Evolutionary conservation across 805 yeast genomes (phyloP).

Genomic region (Lipomyces mesembrius): DNA sequence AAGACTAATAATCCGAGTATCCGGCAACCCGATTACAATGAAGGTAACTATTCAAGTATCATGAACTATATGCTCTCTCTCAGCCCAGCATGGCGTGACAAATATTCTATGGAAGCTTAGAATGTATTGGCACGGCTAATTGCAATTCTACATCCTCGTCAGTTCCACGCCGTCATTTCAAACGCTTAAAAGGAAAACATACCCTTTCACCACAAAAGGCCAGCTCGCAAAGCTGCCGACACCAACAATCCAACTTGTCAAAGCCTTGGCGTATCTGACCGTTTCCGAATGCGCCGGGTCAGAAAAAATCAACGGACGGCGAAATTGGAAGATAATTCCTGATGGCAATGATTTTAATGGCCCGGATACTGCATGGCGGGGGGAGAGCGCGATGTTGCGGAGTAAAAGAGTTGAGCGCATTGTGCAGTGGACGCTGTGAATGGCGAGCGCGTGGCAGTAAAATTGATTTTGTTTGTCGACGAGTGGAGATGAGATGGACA

Average conservation of each 20-base stretch:
- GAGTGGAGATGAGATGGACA: neutral
- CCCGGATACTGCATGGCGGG: neutral
- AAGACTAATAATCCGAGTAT: neutral
- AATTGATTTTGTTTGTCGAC: neutral
- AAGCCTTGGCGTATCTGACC: neutral
- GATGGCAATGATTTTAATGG: neutral
- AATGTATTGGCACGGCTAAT: neutral
- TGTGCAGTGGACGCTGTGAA: neutral
- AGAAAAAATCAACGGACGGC: neutral
- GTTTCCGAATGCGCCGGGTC: constrained; percentile 2
- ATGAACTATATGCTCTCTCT: neutral
- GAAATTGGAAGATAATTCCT: neutral
- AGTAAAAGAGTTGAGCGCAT: neutral
- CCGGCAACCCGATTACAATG: neutral
- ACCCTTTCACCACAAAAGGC: neutral
- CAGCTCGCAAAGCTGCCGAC: neutral
- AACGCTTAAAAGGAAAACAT: neutral
- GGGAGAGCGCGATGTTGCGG: neutral
- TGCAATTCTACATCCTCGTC: neutral
- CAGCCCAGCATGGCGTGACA: neutral
- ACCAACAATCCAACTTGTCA: neutral
- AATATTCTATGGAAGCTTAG: neutral
- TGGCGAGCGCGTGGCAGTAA: neutral
- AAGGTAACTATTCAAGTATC: too few species aligned
- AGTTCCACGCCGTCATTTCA: neutral